Conservation (phyloP, 306 rosid species). For the Clitoria ternatea region DNA sequence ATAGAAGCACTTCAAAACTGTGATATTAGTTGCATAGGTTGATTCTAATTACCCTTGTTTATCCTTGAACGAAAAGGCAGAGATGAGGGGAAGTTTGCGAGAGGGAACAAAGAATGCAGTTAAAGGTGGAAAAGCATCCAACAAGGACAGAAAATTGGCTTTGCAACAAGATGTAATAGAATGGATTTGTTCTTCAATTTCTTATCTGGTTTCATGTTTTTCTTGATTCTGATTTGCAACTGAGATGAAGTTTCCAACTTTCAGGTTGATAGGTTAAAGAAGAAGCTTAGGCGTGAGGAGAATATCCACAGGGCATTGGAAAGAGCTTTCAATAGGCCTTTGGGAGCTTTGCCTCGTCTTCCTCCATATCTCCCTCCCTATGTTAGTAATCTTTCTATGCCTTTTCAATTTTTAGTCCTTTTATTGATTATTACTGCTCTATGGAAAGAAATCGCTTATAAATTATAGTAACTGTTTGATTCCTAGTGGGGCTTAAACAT, state of each 20-base stretch:
- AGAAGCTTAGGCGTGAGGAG: conserved; percentile 86
- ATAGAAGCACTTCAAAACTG: not conserved
- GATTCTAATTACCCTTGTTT: conserved; percentile 27
- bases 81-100: conserved; percentile 49
- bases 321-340: conserved; percentile 86
- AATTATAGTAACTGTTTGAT: too few species aligned
- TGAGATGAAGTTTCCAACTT: conserved; percentile 18
- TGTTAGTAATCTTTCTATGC: conserved; percentile 45
- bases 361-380: conserved; percentile 86
- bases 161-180: conserved; percentile 73
- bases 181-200: not conserved
- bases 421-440: not conserved
- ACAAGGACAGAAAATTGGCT: conserved; percentile 60
- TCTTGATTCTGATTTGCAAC: not conserved
- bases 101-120: conserved; percentile 29
- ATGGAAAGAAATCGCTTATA: not conserved
- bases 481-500: too few species aligned
- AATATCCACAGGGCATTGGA: conserved; percentile 74
- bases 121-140: conserved; percentile 37
- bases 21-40: conserved; percentile 19
- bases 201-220: not conserved
- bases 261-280: conserved; percentile 93
- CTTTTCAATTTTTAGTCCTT: not conserved
- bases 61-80: conserved; percentile 48
- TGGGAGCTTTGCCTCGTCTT: conserved; percentile 96